Percentiles rank a stretch among this genome's conserved stretches.
Conservation (phyloP, 257 asterid genomes). For the Solanum tacnaense region DNA sequence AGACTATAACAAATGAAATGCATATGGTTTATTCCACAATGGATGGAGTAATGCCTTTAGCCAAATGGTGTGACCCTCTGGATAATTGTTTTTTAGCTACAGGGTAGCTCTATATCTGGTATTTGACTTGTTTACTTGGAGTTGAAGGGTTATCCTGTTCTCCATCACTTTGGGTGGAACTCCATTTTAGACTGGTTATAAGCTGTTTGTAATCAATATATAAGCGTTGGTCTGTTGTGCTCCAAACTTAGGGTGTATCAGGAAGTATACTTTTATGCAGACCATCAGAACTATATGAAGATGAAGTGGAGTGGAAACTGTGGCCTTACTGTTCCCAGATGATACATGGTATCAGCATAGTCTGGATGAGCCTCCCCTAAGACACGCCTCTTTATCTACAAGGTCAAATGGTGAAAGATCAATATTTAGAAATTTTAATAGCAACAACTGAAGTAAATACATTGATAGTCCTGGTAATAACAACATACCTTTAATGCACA, state of each 20-base stretch:
- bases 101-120: neutral
- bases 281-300: neutral
- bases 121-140: neutral
- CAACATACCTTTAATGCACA: constrained; percentile 81
- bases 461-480: constrained; percentile 8
- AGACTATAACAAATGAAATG: neutral
- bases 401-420: constrained; percentile 13
- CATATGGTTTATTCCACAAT: too few relatives aligned
- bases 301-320: neutral
- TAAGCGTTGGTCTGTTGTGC: neutral
- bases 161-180: neutral
- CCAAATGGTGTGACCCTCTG: neutral
- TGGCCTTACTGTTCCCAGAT: constrained; percentile 77
- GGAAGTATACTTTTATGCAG: neutral
- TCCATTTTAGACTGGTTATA: neutral
- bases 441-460: constrained; percentile 14
- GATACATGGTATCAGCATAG: constrained; percentile 90
- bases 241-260: neutral
- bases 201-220: neutral
- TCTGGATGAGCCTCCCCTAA: constrained; percentile 74
- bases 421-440: constrained; percentile 7
- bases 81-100: neutral
- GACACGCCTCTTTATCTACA: constrained; percentile 74
- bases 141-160: neutral
- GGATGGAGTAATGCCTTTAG: too few relatives aligned